These are phyloP conservation scores for Cornus suecica DNA, from an alignment of 148 eudicot genomes.

Conservation along the genomic window DNA sequence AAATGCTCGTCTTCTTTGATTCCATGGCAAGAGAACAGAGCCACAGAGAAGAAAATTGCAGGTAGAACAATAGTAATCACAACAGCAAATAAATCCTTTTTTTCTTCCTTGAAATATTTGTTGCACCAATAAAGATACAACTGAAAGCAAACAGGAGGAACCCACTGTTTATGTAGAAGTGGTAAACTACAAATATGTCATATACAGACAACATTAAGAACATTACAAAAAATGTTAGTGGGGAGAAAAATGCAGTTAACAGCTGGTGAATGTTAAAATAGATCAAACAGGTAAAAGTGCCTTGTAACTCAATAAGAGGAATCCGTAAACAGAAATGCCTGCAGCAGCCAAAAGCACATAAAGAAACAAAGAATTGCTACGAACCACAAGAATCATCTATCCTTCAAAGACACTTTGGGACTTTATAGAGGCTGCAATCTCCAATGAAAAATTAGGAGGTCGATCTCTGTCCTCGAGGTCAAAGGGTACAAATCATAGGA, in stretches of 20 bases:
- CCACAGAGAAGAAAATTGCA: too few relatives aligned
- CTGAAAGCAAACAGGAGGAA: not conserved
- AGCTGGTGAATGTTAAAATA: too few relatives aligned
- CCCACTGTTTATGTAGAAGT: not conserved
- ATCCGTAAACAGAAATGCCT: not conserved
- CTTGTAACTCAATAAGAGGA: not conserved
- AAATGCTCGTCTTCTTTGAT: too few relatives aligned
- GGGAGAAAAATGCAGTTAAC: too few relatives aligned
- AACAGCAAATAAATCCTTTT: too few relatives aligned
- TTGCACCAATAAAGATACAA: not conserved
- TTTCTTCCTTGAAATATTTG: not conserved
- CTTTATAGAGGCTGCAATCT: not conserved
- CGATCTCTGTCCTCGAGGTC: not conserved
- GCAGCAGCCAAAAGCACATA: not conserved
- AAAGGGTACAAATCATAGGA: not conserved
- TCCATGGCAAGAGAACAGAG: too few relatives aligned
- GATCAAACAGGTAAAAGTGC: not conserved
- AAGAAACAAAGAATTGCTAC: not conserved
- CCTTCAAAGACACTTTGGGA: not conserved
- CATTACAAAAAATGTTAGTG: not conserved
- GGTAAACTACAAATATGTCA: too few relatives aligned
- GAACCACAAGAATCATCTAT: constrained; percentile 2
- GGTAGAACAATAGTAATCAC: too few relatives aligned
- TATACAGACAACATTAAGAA: not conserved
- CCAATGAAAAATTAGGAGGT: not conserved